Evolutionary conservation across 352 stramenopile species (phyloP).

Genomic region (Globisporangium camurandrum): DNA sequence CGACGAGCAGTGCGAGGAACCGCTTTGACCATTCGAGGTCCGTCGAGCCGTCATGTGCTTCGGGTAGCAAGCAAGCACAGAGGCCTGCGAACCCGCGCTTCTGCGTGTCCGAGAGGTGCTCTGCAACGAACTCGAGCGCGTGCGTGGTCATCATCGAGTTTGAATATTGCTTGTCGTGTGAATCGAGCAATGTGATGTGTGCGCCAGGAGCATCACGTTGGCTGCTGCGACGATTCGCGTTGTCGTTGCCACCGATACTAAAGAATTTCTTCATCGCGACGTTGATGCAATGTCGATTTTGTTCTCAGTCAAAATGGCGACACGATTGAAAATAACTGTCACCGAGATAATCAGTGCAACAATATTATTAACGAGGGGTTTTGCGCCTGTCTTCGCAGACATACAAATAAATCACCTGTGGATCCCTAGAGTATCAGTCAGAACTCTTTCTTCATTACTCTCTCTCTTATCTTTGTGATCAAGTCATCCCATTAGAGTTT

Average conservation of each 20-base stretch:
- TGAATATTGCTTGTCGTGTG: neutral
- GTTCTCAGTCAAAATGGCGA: no score
- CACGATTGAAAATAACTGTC: no score
- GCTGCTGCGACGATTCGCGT: neutral
- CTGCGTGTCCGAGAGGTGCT: conserved; percentile 38
- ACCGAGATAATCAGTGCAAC: no score
- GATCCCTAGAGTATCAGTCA: no score
- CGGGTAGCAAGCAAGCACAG: conserved; percentile 55
- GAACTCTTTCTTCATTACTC: no score
- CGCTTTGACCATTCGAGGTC: conserved; percentile 47
- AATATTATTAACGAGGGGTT: no score
- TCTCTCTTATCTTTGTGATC: no score
- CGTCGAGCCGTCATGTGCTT: conserved; percentile 56
- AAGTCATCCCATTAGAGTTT: no score
- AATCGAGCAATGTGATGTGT: neutral
- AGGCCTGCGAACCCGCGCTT: conserved; percentile 65
- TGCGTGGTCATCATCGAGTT: conserved; percentile 1
- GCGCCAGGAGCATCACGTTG: no score
- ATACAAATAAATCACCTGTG: no score
- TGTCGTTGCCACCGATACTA: neutral
- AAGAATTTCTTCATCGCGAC: conserved; percentile 1
- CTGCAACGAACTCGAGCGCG: conserved; percentile 13
- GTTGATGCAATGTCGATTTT: no score
- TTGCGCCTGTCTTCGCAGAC: no score
- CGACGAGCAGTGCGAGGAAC: conserved; percentile 58